phyloP scores from a whole-genome alignment of 192 early-diverging fungal species.

The Coemansia sp. region DNA sequence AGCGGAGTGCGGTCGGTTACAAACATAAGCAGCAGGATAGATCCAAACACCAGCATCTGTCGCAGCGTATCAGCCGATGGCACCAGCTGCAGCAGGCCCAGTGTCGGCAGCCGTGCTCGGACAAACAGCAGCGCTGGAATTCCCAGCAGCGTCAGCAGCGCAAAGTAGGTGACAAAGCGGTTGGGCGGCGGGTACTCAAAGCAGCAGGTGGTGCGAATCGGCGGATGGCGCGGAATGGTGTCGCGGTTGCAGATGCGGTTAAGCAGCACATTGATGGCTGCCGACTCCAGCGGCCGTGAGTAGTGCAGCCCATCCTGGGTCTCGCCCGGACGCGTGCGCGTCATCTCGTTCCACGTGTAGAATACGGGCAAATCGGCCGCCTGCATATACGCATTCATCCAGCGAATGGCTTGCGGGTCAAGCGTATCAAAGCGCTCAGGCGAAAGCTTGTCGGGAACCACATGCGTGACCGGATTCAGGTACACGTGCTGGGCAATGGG shows the following conservation, averaged over 20 bases:
- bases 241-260: slow-evolving; percentile 63
- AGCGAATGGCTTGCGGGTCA: slow-evolving; percentile 37
- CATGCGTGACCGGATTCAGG: slow-evolving; percentile 43
- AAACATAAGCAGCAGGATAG: slow-evolving; percentile 60
- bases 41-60: slow-evolving; percentile 55
- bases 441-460: slow-evolving; percentile 52
- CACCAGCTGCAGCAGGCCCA: slow-evolving; percentile 13
- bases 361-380: slow-evolving; percentile 46
- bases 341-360: slow-evolving; percentile 55
- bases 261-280: slow-evolving; percentile 58
- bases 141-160: slow-evolving; percentile 18
- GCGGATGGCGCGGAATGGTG: slow-evolving; percentile 46
- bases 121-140: slow-evolving; percentile 12
- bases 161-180: slow-evolving; percentile 46
- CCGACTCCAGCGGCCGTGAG: slow-evolving; percentile 40
- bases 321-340: slow-evolving; percentile 26
- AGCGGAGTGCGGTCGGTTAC: slow-evolving; percentile 66
- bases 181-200: slow-evolving; percentile 52
- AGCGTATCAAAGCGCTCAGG: slow-evolving; percentile 52
- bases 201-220: slow-evolving; percentile 62
- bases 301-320: slow-evolving; percentile 76
- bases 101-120: not conserved
- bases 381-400: slow-evolving; percentile 59
- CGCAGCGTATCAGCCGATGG: slow-evolving; percentile 43
- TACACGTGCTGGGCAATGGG: slow-evolving; percentile 22